Conservation (phyloP, 306 rosid species). For the Herpetospermum pedunculosum region DNA sequence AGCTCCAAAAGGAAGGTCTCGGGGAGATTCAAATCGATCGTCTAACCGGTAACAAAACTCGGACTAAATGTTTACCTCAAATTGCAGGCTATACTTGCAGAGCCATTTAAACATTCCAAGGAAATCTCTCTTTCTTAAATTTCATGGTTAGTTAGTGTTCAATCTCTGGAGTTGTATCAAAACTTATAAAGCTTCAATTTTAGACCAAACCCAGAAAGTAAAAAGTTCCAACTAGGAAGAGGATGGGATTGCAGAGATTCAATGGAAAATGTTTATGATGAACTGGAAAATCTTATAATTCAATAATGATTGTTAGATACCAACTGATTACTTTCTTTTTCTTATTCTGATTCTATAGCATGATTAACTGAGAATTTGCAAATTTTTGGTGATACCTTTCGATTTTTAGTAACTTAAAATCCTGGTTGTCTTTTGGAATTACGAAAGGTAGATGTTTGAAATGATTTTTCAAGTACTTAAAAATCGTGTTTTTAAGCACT, state of each 20-base stretch:
- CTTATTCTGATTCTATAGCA: neutral
- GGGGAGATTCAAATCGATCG: neutral
- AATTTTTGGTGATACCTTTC: neutral
- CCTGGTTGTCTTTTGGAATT: too few species aligned
- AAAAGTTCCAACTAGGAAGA: neutral
- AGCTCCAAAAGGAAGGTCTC: slow-evolving; percentile 18
- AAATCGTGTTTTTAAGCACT: too few species aligned
- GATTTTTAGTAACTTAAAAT: neutral
- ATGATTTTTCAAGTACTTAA: too few species aligned
- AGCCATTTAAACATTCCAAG: neutral
- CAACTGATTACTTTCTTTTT: neutral
- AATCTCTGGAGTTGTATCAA: neutral
- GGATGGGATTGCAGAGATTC: neutral
- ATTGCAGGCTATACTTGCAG: slow-evolving; percentile 1
- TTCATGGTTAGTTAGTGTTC: neutral
- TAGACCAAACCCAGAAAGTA: neutral
- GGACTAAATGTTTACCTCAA: neutral
- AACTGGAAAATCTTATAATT: neutral
- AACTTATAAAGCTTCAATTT: neutral
- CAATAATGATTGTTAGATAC: neutral
- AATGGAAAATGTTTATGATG: neutral
- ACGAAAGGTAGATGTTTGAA: too few species aligned
- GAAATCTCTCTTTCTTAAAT: neutral
- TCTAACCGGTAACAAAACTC: neutral
- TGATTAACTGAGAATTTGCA: neutral